A percentile compares a stretch with the other conserved stretches of the same genome.
Conservation (phyloP, 192 early-diverging fungal genomes). For the Linderina pennispora region DNA sequence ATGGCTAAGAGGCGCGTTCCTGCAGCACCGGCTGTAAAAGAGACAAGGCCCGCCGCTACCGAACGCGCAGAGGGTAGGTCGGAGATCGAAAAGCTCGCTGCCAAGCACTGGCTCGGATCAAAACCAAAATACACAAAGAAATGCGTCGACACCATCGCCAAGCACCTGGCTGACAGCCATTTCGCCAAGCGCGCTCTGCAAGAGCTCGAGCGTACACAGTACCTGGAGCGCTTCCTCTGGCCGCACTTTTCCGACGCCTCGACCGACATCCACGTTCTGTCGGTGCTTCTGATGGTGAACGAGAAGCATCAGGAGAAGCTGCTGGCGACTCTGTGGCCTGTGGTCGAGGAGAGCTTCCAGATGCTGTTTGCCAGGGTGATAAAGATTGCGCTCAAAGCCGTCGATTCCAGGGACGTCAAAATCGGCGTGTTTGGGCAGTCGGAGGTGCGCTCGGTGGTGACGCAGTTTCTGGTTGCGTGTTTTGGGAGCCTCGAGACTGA, state of each 20-base stretch:
- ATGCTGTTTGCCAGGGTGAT: conserved; percentile 29
- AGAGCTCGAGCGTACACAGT: conserved; percentile 23
- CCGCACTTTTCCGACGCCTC: conserved; percentile 50
- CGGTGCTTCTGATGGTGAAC: conserved; percentile 82
- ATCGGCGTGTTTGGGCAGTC: conserved; percentile 25
- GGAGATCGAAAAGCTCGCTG: conserved; percentile 2
- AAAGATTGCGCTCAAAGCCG: conserved; percentile 1
- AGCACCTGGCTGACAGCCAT: conserved; percentile 2
- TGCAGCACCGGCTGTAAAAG: neutral
- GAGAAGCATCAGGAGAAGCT: conserved; percentile 82
- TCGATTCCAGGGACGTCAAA: neutral
- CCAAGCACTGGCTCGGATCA: conserved; percentile 10
- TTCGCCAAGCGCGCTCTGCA: conserved; percentile 7
- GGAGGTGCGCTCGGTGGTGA: conserved; percentile 47
- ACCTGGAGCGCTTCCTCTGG: conserved; percentile 67
- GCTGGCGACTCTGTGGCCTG: conserved; percentile 7
- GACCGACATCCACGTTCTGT: conserved; percentile 55
- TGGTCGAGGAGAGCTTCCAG: neutral
- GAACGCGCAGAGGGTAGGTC: too few species aligned
- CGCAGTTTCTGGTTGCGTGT: conserved; percentile 75
- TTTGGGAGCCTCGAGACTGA: conserved; percentile 81
- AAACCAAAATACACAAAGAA: conserved; percentile 6
- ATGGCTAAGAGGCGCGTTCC: neutral
- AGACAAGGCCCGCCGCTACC: too few species aligned
- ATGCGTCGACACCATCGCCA: conserved; percentile 2